Base-by-base conservation (phyloP, 192 early-diverging fungal species). In the Podila minutissima region DNA sequence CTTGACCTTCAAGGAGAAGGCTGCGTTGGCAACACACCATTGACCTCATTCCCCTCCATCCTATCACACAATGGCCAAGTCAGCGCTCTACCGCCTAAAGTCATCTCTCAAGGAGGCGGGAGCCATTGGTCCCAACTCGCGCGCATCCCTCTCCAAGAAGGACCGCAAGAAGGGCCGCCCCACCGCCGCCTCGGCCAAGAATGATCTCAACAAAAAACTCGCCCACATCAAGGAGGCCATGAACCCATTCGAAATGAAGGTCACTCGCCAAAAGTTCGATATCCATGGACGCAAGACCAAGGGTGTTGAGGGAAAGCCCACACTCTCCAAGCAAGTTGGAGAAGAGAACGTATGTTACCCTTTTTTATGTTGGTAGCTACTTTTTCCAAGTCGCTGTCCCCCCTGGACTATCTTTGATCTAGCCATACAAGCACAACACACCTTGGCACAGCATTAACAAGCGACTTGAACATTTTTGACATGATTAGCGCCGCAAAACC, bases 211-310 rank as follows among this genome's bases (percentile, higher is more conserved):
- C 60, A 86, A 88, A 59, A 85, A 87, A 48, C 68, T 84, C 62
- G 32, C 62, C 6, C 64, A 86, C 55, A 72, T 85, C 61, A 74
- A 84, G 67, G 75, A 78, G 31, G 60, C 70, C 53, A 83, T 91
- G 65, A 99, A 98, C 83, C 98, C 97, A 4, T 99, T 98, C 65
- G 98, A 99, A 69, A 75, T 93, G 65, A 93, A 97, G 83, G 78
- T 91, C 59, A 94, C 92, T 69, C 87, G 87, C 24, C 86, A 85
- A 64, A 97, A 99, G 82, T 92, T 95, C 71, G 91, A 94, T 26
- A 89, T 98, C 4, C 74, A 98, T 19, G 95, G 94, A 24, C 86
- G 93, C 13, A 96, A 92, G 68, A 86, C 93, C 48, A 95, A 95
- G 61, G 95, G 96, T 62, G 85, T 86, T n/a, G 73, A 79, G 19